A percentile compares a stretch with the other conserved stretches of the same genome.
phyloP scores from a whole-genome alignment of 495 filamentous ascomycete species.

The Annulohypoxylon maeteangense region DNA sequence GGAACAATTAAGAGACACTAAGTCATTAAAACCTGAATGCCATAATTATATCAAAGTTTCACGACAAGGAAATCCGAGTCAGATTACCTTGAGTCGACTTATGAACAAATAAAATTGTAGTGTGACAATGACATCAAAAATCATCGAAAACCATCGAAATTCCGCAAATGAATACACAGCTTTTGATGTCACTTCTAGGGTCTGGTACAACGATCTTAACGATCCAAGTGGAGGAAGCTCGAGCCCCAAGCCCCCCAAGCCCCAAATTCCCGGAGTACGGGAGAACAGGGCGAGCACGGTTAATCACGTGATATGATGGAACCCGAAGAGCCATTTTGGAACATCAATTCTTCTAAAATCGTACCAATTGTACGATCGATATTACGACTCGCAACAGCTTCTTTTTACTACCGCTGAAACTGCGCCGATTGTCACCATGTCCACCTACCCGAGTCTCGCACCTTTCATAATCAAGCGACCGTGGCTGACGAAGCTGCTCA shows the following conservation, averaged over 20 bases:
- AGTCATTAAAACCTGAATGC: neutral
- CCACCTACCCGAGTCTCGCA: constrained; percentile 74
- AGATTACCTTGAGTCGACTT: neutral
- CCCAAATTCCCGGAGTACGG: constrained; percentile 17
- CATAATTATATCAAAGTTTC: neutral
- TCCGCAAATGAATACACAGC: constrained; percentile 1
- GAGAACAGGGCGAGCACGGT: neutral
- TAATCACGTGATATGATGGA: constrained; percentile 42
- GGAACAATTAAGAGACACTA: neutral
- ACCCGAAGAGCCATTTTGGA: constrained; percentile 39
- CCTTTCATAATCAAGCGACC: constrained; percentile 80
- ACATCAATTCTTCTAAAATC: constrained; percentile 33
- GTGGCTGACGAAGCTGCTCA: constrained; percentile 81
- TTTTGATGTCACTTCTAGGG: constrained; percentile 8
- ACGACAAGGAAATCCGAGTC: neutral
- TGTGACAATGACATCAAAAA: constrained; percentile 15
- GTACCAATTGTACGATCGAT: constrained; percentile 5
- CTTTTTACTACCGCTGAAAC: constrained; percentile 28
- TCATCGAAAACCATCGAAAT: neutral
- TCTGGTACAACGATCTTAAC: constrained; percentile 14
- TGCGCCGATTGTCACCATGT: constrained; percentile 47
- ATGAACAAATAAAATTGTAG: neutral
- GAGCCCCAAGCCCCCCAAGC: neutral
- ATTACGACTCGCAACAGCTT: constrained; percentile 27
- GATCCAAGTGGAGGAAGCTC: constrained; percentile 7